Percentiles rank a stretch among this genome's conserved stretches.
phyloP scores from a whole-genome alignment of 306 rosid species.

The Cercis canadensis region DNA sequence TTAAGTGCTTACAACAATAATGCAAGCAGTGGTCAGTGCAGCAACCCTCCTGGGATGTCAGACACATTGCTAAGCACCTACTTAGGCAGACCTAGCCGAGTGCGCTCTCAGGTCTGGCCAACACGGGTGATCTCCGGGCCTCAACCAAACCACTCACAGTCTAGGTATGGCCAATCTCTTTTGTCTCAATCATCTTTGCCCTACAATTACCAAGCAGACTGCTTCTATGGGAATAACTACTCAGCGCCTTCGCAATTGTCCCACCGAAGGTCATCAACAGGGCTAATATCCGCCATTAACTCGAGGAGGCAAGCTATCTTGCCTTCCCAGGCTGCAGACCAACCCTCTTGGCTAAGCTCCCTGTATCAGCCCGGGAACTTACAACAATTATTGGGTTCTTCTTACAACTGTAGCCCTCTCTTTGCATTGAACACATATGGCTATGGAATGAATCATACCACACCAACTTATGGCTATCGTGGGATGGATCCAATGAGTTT shows the following conservation, averaged over 20 bases:
- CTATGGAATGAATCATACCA: neutral
- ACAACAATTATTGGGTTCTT: conserved; percentile 12
- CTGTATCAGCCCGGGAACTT: neutral
- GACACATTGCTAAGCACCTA: neutral
- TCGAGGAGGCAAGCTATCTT: neutral
- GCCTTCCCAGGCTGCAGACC: neutral
- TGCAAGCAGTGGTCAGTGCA: neutral
- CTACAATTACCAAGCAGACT: neutral
- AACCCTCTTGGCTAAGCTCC: too few relatives aligned
- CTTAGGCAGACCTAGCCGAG: too few relatives aligned
- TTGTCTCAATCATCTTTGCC: neutral
- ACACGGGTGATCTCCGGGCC: conserved; percentile 1
- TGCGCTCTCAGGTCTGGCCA: conserved; percentile 14
- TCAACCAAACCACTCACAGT: neutral
- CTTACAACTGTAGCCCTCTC: neutral
- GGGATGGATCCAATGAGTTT: neutral
- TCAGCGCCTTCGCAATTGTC: too few relatives aligned
- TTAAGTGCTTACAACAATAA: neutral
- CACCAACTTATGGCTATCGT: neutral
- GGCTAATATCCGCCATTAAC: too few relatives aligned
- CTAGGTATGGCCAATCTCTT: too few relatives aligned
- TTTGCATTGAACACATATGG: neutral
- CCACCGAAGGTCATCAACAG: too few relatives aligned
- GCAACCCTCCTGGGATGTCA: neutral
- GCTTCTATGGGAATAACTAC: neutral